Base-by-base conservation (phyloP, 257 asterid genomes). In the Lantana camara region DNA sequence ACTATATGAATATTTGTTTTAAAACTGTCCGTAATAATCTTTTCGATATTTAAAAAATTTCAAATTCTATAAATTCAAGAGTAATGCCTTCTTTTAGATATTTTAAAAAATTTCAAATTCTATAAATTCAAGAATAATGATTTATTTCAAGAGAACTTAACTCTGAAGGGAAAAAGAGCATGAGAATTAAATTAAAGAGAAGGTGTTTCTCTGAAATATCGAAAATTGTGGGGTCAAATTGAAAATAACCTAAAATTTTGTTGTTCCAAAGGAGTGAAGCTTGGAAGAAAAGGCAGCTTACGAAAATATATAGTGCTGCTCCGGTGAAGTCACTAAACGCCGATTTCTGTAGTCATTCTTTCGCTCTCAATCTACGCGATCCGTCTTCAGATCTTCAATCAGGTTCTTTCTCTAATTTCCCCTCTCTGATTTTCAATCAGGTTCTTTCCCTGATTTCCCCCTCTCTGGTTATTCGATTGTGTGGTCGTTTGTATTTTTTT, bases 241-340 rank as follows among this genome's bases (percentile, higher is more conserved):
- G 35, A 5, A 47, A 65, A 59, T 59, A 34, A 29, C 9, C 4
- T 30, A 47, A 49, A 2, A 14, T 51, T 21, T 21, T 44, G 51
- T 17, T 45, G 52, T 38, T 60, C 57, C 44, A 59, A 64, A 9
- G 35, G 24, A 49, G 55, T 54, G 62, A 70, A 61, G 73, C 80
- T 75, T 75, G 80, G 74, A 24, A 66, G 51, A 66, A 75, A 70
- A 75, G 80, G 42, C 74, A 75, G 73, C 76, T 52, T 22, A n/a
- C 57, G 15, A 49, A 38, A 57, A 63, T 69, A 42, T 57, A 64
- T 50, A 32, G 37, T 10, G 69, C 66, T 46, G 66, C 64, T 38
- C 63, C 71, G 22, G 65, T 30, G 52, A 22, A 57, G 27, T 32
- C 40, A n/a, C 24, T 23, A 66, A 58, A 64, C 66, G 41, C 44